Evolutionary conservation across 2,329 filamentous ascomycete species (phyloP).

Genomic region (Colletotrichum graminicola): DNA sequence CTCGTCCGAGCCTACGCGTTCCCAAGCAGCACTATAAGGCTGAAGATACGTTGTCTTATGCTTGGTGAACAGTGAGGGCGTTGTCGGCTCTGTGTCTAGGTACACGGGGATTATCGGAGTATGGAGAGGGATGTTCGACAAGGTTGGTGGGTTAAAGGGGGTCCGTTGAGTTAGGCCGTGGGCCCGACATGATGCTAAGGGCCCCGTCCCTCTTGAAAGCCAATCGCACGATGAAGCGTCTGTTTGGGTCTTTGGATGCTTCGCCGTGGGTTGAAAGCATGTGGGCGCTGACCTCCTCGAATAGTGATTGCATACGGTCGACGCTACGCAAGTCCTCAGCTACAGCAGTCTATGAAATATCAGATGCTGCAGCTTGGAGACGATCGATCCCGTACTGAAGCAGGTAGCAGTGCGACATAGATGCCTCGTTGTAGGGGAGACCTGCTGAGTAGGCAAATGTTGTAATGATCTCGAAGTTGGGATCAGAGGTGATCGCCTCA

Average conservation of each 20-base stretch:
- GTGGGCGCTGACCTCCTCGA: neutral
- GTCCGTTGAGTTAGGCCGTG: neutral
- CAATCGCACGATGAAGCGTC: constrained; percentile 21
- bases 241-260: neutral
- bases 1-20: neutral
- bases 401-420: constrained; percentile 5
- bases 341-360: neutral
- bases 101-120: neutral
- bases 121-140: neutral
- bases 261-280: constrained; percentile 2
- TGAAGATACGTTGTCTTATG: constrained; percentile 4
- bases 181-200: constrained; percentile 11
- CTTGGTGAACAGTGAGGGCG: constrained; percentile 8
- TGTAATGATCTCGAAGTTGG: constrained; percentile 17
- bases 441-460: constrained; percentile 8
- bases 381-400: neutral
- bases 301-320: neutral
- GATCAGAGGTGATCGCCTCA: constrained; percentile 13
- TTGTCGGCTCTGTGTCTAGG: neutral
- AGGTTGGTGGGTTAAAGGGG: neutral
- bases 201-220: neutral
- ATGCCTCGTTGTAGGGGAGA: neutral
- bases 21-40: constrained; percentile 8
- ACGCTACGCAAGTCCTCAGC: neutral
- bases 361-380: neutral